Evolutionary conservation across 768 basidiomycete genomes (phyloP), one percentile per base, ranked within the genome.

Genomic region (Lentinula raphanica): DNA sequence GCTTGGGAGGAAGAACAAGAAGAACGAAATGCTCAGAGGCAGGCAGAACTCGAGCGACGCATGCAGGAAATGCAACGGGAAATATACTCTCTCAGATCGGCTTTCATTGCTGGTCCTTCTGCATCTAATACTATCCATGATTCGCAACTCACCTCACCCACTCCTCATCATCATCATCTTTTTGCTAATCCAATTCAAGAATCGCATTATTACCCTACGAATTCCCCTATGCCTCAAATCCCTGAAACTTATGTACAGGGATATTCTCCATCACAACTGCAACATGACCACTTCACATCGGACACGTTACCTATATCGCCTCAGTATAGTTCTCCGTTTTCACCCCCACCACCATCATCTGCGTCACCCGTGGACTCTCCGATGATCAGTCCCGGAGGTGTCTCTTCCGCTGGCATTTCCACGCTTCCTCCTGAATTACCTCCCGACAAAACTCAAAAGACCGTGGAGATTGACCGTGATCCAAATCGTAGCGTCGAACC

Each of bases 1-100:
- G 79, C 74, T 36, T 90, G 89, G 88, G 89, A 91, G 64, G 75
- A 79, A 62, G 84, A 86, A 58, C 84, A 87, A 60, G 89, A 89
- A 71, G 78, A 78, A 9, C 86, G 78, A 63, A 77, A 75, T 51
- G 63, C 69, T 13, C 79, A 83, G 61, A 69, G 75, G 46, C 81
- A 87, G 59, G 80, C 78, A 27, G 83, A 86, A 65, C 79, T 82
- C 74, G 84, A 88, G 64, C 71, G 75, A 21, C 77, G 77, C 49
- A 74, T 89, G 61, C 61, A 74, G 3, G 79, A 79, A 59, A 76
- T 86, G 76, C 80, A 76, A 25, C 76, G 78, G 61, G 81, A 86
- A 64, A 72, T 86, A 56, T 64, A 73, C 28, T 64, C 70, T 17
- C 73, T 86, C 53, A 76, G 75, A 59, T 70, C 76, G 19, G 74